These are phyloP conservation scores for Gonapodya prolifera DNA, from an alignment of 192 early-diverging fungal species.

Conservation along the genomic window DNA sequence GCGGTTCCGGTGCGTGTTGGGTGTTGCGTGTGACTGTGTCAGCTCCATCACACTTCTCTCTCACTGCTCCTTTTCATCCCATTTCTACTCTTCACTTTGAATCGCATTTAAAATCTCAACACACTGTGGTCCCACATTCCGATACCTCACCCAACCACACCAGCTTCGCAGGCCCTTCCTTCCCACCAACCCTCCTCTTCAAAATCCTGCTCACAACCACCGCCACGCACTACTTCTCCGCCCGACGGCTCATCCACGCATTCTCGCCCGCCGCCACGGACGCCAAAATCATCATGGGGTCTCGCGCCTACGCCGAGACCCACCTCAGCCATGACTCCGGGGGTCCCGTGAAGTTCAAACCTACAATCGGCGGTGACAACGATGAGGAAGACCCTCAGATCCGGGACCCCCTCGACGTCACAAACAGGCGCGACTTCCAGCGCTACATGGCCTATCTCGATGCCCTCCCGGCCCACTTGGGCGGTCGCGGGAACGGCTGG, in stretches of 20 bases:
- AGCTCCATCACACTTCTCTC: not conserved
- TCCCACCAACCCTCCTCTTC: not conserved
- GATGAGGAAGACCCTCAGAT: too few relatives aligned
- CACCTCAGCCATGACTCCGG: not conserved
- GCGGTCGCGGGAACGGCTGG: not conserved
- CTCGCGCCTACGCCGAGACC: not conserved
- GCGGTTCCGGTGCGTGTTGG: not conserved
- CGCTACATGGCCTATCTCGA: not conserved
- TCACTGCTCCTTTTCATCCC: not conserved
- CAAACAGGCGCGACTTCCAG: not conserved
- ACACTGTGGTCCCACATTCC: too few relatives aligned
- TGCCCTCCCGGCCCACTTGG: not conserved
- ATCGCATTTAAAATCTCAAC: too few relatives aligned
- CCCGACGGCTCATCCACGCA: not conserved
- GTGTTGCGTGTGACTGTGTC: not conserved
- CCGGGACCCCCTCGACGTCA: not conserved
- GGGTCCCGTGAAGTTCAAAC: too few relatives aligned
- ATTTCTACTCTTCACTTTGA: too few relatives aligned
- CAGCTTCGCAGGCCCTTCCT: not conserved
- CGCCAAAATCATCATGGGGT: not conserved
- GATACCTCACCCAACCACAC: too few relatives aligned
- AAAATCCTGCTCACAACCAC: not conserved
- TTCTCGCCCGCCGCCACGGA: not conserved
- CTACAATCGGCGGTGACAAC: too few relatives aligned
- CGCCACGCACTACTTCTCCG: not conserved